Base-by-base conservation (phyloP, 371 early-diverging fungal species). In the Mortierella sp. region DNA sequence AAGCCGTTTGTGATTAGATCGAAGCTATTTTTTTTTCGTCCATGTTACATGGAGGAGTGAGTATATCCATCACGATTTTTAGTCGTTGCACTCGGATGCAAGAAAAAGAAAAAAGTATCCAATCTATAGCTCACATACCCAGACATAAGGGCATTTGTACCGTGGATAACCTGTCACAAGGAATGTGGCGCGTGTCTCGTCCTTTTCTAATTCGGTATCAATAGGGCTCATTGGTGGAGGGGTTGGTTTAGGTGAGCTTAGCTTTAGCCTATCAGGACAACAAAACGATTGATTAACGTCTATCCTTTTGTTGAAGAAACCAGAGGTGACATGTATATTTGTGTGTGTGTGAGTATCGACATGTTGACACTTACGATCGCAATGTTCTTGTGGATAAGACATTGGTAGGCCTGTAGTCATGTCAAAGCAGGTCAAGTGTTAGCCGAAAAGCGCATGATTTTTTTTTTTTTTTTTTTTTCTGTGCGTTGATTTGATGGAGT, bases 141-240 rank as follows among this genome's bases (percentile, higher is more conserved):
- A 95, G 45, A 95, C 93, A 65, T 94, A 95, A 28, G 95, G 95
- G 66, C 94, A 93, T 65, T 89, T 88, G 80, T 95, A 95, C 22
- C 90, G 87, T 21, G 91, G 87, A 70, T 95, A 95, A 13, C 94
- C 95, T 45, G 94, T 92, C 13, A 43, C 13, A 43, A 43, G 70
- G 65, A 95, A 93, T 15, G 91, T 87, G 6, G 91, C 87, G 7
- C 82, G 64, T 13, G 87, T 60, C 69, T 90, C 28, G 28, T 28
- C 28, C 28, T 28, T 28, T 28, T 28, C 28, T 28, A 28, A 28
- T 28, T 28, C 28, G 28, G 28, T 28, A 28, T 28, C 28, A 28
- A 28, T 28, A 2, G 28, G 28, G 28, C 28, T 28, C 28, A 28
- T 28, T 28, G 28, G 28, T 28, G 28, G 28, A 28, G 28, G 28